Evolutionary conservation across 495 filamentous ascomycete species (phyloP).

Genomic region (Aspergillus funiculosus): DNA sequence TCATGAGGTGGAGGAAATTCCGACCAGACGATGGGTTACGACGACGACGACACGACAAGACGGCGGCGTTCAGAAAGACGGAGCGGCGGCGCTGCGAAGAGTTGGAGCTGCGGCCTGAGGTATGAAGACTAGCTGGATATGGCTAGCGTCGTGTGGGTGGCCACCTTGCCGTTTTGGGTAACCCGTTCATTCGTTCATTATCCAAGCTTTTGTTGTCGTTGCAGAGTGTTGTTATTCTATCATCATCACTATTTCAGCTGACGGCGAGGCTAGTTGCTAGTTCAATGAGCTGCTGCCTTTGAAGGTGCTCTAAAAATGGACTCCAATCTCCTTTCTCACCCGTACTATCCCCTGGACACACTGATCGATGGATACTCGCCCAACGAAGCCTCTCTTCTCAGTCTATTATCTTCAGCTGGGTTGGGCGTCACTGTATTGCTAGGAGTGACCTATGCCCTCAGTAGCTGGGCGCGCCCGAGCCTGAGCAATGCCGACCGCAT

Average conservation of each 20-base stretch:
- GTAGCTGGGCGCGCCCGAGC: slow-evolving; percentile 41
- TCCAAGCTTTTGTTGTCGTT: too few relatives aligned
- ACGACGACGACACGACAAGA: slow-evolving; percentile 4
- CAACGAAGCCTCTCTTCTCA: slow-evolving; percentile 51
- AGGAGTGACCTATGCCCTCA: slow-evolving; percentile 42
- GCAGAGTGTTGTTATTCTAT: too few relatives aligned
- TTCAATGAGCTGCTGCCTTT: too few relatives aligned
- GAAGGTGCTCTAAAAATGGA: too few relatives aligned
- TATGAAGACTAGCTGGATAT: slow-evolving; percentile 11
- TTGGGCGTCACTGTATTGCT: slow-evolving; percentile 47
- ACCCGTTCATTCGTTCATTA: neutral
- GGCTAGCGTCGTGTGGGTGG: slow-evolving; percentile 10
- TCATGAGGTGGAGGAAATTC: slow-evolving; percentile 12
- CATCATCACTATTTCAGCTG: too few relatives aligned
- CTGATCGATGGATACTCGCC: slow-evolving; percentile 55
- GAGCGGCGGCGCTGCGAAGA: slow-evolving; percentile 2
- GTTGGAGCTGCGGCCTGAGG: slow-evolving; percentile 21
- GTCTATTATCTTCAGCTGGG: slow-evolving; percentile 50
- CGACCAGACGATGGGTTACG: too few relatives aligned
- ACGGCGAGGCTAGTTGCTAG: too few relatives aligned
- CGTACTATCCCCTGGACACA: slow-evolving; percentile 65
- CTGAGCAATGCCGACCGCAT: slow-evolving; percentile 47
- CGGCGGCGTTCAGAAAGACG: slow-evolving; percentile 8
- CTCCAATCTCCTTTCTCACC: slow-evolving; percentile 41
- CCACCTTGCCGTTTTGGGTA: slow-evolving; percentile 1